phyloP scores from a whole-genome alignment of 768 basidiomycete species.

The Tubosaeta sp. region DNA sequence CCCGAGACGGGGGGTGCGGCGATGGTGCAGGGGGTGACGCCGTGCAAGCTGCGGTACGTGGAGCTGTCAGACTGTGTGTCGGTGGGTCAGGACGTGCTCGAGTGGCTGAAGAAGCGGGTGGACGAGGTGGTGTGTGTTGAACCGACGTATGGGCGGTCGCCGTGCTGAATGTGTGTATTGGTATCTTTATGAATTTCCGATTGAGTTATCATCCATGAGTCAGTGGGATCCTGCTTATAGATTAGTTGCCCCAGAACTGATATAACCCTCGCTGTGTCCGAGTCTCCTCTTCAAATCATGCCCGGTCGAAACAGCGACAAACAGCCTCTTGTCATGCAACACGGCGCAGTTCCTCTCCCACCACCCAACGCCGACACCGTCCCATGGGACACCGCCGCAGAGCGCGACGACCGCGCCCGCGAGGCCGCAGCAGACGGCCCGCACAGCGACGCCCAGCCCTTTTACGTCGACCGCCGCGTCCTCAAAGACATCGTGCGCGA shows the following conservation, averaged over 20 bases:
- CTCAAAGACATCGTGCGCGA: conserved; percentile 76
- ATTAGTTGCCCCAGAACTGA: neutral
- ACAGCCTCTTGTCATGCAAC: conserved; percentile 5
- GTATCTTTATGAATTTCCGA: neutral
- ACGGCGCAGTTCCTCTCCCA: conserved; percentile 22
- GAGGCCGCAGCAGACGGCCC: conserved; percentile 63
- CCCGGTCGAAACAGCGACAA: neutral
- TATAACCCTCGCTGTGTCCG: no score
- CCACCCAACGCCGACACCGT: conserved; percentile 24
- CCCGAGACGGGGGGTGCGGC: conserved; percentile 40
- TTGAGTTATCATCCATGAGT: neutral
- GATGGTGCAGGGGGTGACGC: conserved; percentile 45
- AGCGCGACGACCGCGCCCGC: conserved; percentile 63
- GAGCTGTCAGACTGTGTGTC: conserved; percentile 66
- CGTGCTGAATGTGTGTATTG: conserved; percentile 11
- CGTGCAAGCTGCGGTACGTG: conserved; percentile 49
- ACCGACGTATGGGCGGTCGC: conserved; percentile 44
- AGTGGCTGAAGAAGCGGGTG: conserved; percentile 61
- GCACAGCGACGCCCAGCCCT: conserved; percentile 55
- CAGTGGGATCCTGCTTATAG: neutral
- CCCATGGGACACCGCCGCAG: conserved; percentile 68
- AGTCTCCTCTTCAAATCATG: neutral
- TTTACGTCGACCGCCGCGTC: conserved; percentile 70
- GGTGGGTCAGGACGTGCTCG: conserved; percentile 64
- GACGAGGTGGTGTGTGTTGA: conserved; percentile 62